phyloP scores from a whole-genome alignment of 2,329 filamentous ascomycete genomes.

The Blastomyces gilchristii region DNA sequence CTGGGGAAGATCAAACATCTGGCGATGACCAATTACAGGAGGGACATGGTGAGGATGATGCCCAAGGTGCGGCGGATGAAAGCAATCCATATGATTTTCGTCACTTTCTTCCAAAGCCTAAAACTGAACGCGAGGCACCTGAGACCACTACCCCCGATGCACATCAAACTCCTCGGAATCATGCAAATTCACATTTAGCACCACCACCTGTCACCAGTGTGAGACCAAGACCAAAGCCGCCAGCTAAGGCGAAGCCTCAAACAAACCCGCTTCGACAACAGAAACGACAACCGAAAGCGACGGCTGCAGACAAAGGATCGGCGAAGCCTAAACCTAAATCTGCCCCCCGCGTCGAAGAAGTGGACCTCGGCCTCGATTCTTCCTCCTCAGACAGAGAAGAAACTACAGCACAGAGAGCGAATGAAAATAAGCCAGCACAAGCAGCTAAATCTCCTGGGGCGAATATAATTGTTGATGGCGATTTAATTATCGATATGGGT shows the following conservation, averaged over 20 bases:
- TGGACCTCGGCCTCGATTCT: conserved; percentile 21
- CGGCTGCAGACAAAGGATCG: conserved; percentile 18
- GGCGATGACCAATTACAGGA: conserved; percentile 26
- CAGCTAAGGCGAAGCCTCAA: conserved; percentile 18
- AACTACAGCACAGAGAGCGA: conserved; percentile 12
- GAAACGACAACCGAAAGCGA: conserved; percentile 19
- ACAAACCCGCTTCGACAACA: conserved; percentile 27
- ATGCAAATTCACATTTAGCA: conserved; percentile 26
- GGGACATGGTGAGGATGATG: conserved; percentile 31
- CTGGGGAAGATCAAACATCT: conserved; percentile 28
- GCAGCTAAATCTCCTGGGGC: conserved; percentile 27
- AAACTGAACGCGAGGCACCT: conserved; percentile 21
- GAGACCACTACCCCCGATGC: conserved; percentile 30
- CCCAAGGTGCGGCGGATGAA: conserved; percentile 29
- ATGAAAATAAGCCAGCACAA: conserved; percentile 24
- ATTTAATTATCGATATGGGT: conserved; percentile 41
- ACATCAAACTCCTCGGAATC: conserved; percentile 23
- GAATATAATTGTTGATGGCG: conserved; percentile 39
- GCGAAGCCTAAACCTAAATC: conserved; percentile 19
- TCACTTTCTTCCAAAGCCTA: conserved; percentile 39
- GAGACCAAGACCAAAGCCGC: conserved; percentile 19
- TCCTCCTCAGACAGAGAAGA: conserved; percentile 28
- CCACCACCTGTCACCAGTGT: conserved; percentile 22
- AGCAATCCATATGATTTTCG: conserved; percentile 42
- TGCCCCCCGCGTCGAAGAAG: conserved; percentile 18